Evolutionary conservation across 495 filamentous ascomycete genomes (phyloP), one percentile per base, ranked within the genome.

Genomic region (Emericellopsis terricola): DNA sequence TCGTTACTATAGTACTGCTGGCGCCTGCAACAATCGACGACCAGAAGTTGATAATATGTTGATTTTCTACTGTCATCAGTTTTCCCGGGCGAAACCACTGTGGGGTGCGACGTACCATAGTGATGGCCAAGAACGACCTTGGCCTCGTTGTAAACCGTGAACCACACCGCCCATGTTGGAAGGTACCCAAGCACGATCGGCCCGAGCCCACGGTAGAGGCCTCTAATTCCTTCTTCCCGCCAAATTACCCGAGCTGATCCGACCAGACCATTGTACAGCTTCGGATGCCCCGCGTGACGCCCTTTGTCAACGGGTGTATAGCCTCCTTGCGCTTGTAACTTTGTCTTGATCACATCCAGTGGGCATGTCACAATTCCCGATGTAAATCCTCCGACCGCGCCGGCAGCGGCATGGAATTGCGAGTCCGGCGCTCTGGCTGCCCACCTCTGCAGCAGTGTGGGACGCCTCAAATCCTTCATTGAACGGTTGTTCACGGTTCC

Each of bases 281-380:
- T 40, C 63, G 56, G 31, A 46, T 61, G 41, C 50, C 56, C 44
- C 47, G 52, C 43, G 60, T 59, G 45, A 47, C 55, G 38, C 43
- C 56, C 51, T 60, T 55, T 52, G 38, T 53, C 43, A 15, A 48
- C 33, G 1, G 52, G 51, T 21, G 46, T 50, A 53, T 66, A 86
- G 76, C 80, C 81, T 37, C 86, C 86, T 51, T 96, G 91, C 20
- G 87, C 91, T 53, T 99, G 89, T 33, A 99, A 56, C 52, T 94
- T 94, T 29, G 89, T 99, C 60, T 99, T 99, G 49, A 99, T 96
- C 33, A 99, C 89, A 64, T 99, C 89, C 35, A 99, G 71, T 14
- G 89, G 89, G 49, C 89, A 99, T 28, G 89, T 96, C 41, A 94
- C 83, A 27, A 96, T 70, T 6, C 89, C 89, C 3, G 85, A 92